phyloP scores from a whole-genome alignment of 2,329 filamentous ascomycete genomes.

The Diaporthe helianthi region DNA sequence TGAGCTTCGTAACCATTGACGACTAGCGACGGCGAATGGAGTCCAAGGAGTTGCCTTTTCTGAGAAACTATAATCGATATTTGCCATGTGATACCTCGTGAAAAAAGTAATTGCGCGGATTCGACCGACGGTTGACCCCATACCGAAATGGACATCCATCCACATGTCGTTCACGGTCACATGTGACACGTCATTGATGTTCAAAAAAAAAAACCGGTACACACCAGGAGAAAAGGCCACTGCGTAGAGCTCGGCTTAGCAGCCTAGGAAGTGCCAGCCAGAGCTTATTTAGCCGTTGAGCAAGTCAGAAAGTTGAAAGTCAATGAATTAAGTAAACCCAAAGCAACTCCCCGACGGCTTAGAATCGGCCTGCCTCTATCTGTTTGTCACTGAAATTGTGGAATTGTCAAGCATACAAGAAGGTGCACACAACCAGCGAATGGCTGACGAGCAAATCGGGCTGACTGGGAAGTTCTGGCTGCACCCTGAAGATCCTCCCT shows the following conservation, averaged over 20 bases:
- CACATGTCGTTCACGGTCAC: neutral
- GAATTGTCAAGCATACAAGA: neutral
- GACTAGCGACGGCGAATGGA: constrained; percentile 2
- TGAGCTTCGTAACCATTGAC: constrained; percentile 5
- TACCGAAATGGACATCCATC: neutral
- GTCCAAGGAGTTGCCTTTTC: neutral
- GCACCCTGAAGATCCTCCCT: constrained; percentile 21
- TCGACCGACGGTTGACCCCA: neutral
- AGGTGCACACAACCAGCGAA: neutral
- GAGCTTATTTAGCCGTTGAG: constrained; percentile 3
- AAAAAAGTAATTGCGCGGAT: neutral
- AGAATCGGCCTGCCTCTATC: neutral
- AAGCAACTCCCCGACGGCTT: constrained; percentile 1
- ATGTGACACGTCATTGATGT: neutral
- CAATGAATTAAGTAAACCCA: constrained; percentile 4
- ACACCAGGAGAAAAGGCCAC: neutral
- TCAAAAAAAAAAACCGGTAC: neutral
- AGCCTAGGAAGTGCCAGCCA: neutral
- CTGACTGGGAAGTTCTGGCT: neutral
- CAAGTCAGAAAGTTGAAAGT: neutral
- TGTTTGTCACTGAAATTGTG: neutral
- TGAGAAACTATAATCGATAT: neutral
- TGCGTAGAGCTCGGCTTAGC: neutral
- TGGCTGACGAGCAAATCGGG: constrained; percentile 2
- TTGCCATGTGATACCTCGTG: neutral